phyloP scores from a whole-genome alignment of 2,329 filamentous ascomycete species.

The Neopestalotiopsis clavispora region DNA sequence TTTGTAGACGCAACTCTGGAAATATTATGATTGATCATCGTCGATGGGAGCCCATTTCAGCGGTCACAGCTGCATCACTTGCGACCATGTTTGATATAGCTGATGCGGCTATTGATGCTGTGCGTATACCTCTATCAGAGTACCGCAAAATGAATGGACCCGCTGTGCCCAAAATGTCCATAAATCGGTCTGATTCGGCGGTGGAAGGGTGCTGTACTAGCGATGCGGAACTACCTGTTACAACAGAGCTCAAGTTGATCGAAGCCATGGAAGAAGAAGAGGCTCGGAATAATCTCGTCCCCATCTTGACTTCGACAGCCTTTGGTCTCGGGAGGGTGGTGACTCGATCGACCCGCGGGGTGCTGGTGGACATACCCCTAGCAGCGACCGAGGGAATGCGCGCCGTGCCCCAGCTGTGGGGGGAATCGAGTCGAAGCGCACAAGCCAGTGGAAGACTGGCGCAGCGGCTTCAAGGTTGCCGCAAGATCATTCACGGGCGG shows the following conservation, averaged over 20 bases:
- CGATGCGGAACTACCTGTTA: neutral
- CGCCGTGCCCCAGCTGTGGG: conserved; percentile 24
- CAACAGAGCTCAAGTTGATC: neutral
- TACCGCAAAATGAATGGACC: neutral
- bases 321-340: conserved; percentile 1
- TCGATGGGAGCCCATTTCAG: conserved; percentile 26
- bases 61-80: conserved; percentile 23
- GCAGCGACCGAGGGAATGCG: conserved; percentile 25
- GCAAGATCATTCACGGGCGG: conserved; percentile 21
- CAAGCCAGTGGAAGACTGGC: conserved; percentile 18
- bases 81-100: conserved; percentile 21
- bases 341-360: conserved; percentile 6
- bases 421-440: conserved; percentile 22
- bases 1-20: neutral
- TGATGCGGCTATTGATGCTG: conserved; percentile 19
- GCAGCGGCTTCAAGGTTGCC: conserved; percentile 22
- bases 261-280: neutral
- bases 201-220: conserved; percentile 18
- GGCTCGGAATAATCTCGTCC: neutral
- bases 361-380: conserved; percentile 23
- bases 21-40: conserved; percentile 13
- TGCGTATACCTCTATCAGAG: conserved; percentile 18
- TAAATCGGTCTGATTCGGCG: conserved; percentile 16
- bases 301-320: neutral
- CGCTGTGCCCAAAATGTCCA: neutral